Percentiles rank a stretch among this genome's conserved stretches.
Evolutionary conservation across 352 stramenopile genomes (phyloP).

Genomic region (Pythium guiyangense): DNA sequence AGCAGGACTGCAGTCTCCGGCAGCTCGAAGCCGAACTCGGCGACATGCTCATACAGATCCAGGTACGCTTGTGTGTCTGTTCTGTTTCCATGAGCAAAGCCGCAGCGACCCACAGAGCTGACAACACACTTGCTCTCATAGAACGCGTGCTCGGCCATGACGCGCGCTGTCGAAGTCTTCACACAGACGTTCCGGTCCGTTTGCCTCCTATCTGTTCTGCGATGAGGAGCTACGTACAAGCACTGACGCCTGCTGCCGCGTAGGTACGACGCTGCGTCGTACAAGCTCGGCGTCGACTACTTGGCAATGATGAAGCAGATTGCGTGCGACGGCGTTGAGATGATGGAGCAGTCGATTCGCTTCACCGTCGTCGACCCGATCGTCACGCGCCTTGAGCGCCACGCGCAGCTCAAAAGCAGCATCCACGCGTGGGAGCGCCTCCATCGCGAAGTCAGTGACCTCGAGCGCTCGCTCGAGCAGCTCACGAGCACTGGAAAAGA

Average conservation of each 20-base stretch:
- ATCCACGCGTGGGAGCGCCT: conserved; percentile 30
- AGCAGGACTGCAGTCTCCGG: conserved; percentile 42
- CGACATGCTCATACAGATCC: conserved; percentile 55
- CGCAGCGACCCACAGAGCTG: too few relatives aligned
- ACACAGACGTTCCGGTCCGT: conserved; percentile 41
- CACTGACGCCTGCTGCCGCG: too few relatives aligned
- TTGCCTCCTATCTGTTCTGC: background rate
- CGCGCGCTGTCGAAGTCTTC: conserved; percentile 48
- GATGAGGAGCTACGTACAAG: too few relatives aligned
- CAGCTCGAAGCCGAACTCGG: conserved; percentile 40
- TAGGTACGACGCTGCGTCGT: conserved; percentile 25
- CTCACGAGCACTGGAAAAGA: conserved; percentile 33
- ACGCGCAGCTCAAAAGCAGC: conserved; percentile 35
- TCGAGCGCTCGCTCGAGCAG: conserved; percentile 24
- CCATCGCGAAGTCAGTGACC: conserved; percentile 20
- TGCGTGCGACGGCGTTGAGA: conserved; percentile 44
- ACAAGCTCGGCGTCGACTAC: conserved; percentile 38
- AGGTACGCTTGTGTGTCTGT: conserved; percentile 22
- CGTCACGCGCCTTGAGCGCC: conserved; percentile 39
- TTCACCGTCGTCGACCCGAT: conserved; percentile 76
- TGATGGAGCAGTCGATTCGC: conserved; percentile 72
- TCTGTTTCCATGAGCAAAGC: too few relatives aligned
- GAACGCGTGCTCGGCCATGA: conserved; percentile 38
- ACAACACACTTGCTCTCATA: conserved; percentile 3
- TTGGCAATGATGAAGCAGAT: conserved; percentile 47